Conservation (phyloP, 148 eudicot species). For the Talinum fruticosum region DNA sequence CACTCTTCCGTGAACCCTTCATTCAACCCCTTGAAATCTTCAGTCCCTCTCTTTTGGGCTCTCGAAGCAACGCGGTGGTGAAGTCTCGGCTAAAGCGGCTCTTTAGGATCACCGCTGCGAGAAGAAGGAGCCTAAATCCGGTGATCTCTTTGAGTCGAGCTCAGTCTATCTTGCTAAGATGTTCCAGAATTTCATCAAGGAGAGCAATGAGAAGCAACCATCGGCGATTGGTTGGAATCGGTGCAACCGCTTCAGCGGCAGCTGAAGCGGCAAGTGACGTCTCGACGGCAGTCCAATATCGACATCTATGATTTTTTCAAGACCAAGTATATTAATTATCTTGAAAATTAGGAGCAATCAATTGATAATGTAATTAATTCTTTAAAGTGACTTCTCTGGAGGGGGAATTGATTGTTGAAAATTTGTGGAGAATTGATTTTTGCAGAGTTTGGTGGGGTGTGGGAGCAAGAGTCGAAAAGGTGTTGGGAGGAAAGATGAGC, state of each 20-base stretch:
- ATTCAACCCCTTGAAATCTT: no score
- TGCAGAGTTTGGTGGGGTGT: slow-evolving; percentile 67
- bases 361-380: neutral
- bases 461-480: slow-evolving; percentile 45
- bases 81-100: slow-evolving; percentile 64
- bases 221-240: slow-evolving; percentile 32
- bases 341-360: no score
- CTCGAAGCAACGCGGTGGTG: no score
- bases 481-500: slow-evolving; percentile 60
- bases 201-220: slow-evolving; percentile 47
- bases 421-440: neutral
- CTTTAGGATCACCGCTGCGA: slow-evolving; percentile 43
- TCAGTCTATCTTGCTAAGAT: slow-evolving; percentile 80
- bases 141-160: slow-evolving; percentile 54
- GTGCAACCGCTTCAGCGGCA: slow-evolving; percentile 74
- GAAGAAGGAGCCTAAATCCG: slow-evolving; percentile 32
- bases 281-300: slow-evolving; percentile 41
- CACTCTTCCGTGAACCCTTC: no score
- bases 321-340: slow-evolving; percentile 31
- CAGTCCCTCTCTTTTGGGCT: no score
- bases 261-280: slow-evolving; percentile 46
- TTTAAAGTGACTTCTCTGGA: neutral
- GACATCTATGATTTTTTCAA: slow-evolving; percentile 60
- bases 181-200: slow-evolving; percentile 87
- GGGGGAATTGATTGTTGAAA: neutral